Conservation (phyloP, 208 protist genomes). For the Leishmania mexicana region DNA sequence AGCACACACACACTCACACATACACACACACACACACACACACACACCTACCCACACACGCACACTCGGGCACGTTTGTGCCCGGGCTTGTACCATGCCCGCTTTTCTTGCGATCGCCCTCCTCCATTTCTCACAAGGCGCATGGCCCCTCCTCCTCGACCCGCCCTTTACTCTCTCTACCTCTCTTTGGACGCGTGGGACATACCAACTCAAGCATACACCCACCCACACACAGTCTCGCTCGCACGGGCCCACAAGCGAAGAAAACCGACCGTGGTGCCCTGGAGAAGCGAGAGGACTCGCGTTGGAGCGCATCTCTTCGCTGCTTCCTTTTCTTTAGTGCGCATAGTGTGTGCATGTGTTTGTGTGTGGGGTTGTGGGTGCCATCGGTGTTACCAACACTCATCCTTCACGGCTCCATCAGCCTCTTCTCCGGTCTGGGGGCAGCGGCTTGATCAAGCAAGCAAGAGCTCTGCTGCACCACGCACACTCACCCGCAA, state of each 20-base stretch:
- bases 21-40: background rate
- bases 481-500: background rate
- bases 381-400: background rate
- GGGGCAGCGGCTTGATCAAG: background rate
- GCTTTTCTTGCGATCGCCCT: background rate
- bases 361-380: background rate
- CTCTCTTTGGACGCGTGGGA: background rate
- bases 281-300: background rate
- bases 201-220: background rate
- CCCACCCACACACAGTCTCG: conserved; percentile 9
- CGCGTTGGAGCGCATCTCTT: background rate
- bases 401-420: background rate
- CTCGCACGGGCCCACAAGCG: conserved; percentile 13
- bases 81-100: background rate
- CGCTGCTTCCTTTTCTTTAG: background rate
- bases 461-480: background rate
- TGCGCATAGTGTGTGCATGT: background rate
- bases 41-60: background rate
- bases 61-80: background rate
- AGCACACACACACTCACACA: background rate
- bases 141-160: background rate
- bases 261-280: background rate
- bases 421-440: background rate
- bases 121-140: background rate
- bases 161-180: background rate